Evolutionary conservation across 805 yeast genomes (phyloP), one percentile per base, ranked within the genome.

Genomic region (Hanseniaspora taiwanica): DNA sequence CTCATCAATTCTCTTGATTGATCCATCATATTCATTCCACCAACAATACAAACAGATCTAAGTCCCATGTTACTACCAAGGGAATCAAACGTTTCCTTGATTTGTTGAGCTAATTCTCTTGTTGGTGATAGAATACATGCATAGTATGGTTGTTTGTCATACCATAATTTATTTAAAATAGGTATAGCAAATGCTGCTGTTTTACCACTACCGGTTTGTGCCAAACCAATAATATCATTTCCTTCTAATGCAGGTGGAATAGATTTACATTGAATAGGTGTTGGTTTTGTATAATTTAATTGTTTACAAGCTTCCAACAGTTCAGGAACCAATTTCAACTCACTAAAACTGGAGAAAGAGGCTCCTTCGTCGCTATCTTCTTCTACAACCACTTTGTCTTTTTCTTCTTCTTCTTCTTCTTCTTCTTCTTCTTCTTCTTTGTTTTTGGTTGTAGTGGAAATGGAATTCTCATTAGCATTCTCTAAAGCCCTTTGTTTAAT

Each of bases 121-220:
- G 93, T 81, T 42, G 93, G 93, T 0, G 89, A 82, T 48, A 91
- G 60, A 1, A 91, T 91, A 49, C 91, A 76, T 3, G 94, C 94
- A 60, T 76, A 91, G 52, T 82, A 81, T 3, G 96, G 87, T 2
- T 80, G 69, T 53, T 89, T 95, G 21, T 79, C 86, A 41, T 84
- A 76, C 85, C 95, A 87, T 37, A 91, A 66, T 1, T 84, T 78
- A 58, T 91, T 96, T 24, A 91, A 68, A 35, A 91, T 84, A 1
- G 98, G 98, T 39, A 91, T 76, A 7, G 97, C 96, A 68, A 91
- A 91, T 0, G 98, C 98, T 0, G 97, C 98, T 0, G 98, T 91
- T 60, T 89, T 89, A 47, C 98, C 98, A 3, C 96, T 84, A 35
- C 98, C 98, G 0, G 98, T 89, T 55, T 89, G 96, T 0, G 98